Base-by-base conservation (phyloP, 2,329 filamentous ascomycete species). In the Moelleriella libera region DNA sequence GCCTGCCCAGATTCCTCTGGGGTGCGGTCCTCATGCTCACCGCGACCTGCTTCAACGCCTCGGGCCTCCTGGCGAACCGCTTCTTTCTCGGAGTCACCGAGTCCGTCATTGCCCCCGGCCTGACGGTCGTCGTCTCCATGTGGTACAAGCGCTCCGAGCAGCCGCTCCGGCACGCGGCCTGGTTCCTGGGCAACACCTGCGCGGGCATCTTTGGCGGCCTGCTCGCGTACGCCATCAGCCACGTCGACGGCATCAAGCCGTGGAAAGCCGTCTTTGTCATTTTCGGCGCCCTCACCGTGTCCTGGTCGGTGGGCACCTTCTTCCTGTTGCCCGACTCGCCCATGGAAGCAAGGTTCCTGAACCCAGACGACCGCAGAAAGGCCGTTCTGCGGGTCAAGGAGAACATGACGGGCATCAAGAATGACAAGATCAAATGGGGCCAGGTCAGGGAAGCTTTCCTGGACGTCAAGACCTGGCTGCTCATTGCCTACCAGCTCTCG, bases 1-100 rank as follows among this genome's bases (percentile, higher is more conserved):
- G 11, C 40, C 9, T 42, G 40, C 4, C n/a, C 2, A 55, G 57
- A 14, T 28, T 56, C 3, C 14, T 56, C n/a, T 68, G 64, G 65
- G 65, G 65, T 3, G 46, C 48, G 3, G 59, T 71, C n/a, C 56
- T 73, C 41, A 68, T 70, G 59, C 59, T 65, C 12, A 69, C 68
- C 1, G 68, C 70, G 0, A 61, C 60, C 1, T 64, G 58, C 32
- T 54, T 55, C 29, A 65, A 64, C 44, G 43, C 50, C 5, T 50
- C 47, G 0, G 56, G 59, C 9, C 51, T 65, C 5, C 50, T 64
- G 10, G 57, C 58, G 1, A 53, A 57, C 32, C 57, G 63, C 3
- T 63, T 63, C 51, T 60, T 63, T 46, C 53, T 65, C 0, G 62
- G 63, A 1, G 53, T 60, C 3, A 45, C 51, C n/a, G 63, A 65